phyloP scores from a whole-genome alignment of 176 grass and related monocot genomes.

The Avena eriantha region DNA sequence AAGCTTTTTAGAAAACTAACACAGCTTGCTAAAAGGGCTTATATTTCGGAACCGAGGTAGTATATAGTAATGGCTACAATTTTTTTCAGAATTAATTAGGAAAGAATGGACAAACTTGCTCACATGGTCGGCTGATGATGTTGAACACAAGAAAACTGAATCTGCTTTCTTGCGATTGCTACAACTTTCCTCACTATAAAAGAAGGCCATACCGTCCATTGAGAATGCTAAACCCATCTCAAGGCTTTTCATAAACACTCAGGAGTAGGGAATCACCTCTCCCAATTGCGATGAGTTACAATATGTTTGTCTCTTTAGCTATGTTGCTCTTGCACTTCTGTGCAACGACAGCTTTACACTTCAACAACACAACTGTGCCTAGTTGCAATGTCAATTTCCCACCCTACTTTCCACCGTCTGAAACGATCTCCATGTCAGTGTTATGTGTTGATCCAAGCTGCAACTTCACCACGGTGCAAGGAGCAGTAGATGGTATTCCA shows the following conservation, averaged over 20 bases:
- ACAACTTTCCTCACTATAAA: not conserved
- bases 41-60: no score
- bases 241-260: not conserved
- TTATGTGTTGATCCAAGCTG: not conserved
- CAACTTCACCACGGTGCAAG: not conserved
- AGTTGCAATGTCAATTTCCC: not conserved
- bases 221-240: not conserved
- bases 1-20: no score
- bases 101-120: conserved; percentile 12
- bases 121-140: not conserved
- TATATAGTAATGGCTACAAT: not conserved
- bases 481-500: not conserved
- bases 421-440: not conserved
- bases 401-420: not conserved
- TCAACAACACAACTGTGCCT: not conserved
- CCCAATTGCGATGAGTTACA: not conserved
- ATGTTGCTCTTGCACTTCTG: not conserved
- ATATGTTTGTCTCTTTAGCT: not conserved
- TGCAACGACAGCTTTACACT: not conserved
- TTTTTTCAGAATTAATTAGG: not conserved
- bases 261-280: not conserved
- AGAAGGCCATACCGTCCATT: not conserved
- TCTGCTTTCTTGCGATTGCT: not conserved
- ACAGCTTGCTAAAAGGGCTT: no score
- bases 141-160: not conserved